A percentile compares a stretch with the other conserved stretches of the same genome.
phyloP scores from a whole-genome alignment of 352 stramenopile species.

The Globisporangium abappressorium region DNA sequence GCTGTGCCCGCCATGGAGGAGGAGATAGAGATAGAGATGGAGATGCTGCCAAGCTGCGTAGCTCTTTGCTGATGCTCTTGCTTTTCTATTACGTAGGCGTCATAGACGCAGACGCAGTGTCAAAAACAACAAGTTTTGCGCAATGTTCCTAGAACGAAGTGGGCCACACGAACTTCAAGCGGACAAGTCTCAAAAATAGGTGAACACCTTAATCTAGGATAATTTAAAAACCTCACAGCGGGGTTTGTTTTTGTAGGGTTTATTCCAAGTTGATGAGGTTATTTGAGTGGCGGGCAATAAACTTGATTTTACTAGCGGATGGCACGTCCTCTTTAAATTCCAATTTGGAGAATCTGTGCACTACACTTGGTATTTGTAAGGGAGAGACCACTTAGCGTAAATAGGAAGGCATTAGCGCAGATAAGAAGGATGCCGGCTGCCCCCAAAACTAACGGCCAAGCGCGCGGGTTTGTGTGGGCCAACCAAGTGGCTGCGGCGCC shows the following conservation, averaged over 20 bases:
- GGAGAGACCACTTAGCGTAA: background rate
- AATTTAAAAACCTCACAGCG: background rate
- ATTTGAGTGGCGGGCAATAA: background rate
- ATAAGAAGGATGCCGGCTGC: background rate
- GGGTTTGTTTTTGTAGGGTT: background rate
- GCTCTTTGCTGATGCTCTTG: background rate
- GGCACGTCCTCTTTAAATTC: background rate
- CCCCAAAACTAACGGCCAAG: background rate
- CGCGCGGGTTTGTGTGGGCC: background rate
- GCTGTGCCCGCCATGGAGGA: conserved; percentile 12
- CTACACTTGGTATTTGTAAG: background rate
- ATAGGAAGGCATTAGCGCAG: background rate
- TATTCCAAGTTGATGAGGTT: background rate
- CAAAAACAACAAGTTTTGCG: background rate
- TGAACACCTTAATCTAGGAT: background rate
- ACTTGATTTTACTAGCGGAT: background rate
- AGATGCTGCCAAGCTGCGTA: background rate
- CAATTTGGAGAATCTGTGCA: background rate
- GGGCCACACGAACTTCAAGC: background rate
- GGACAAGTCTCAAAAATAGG: background rate
- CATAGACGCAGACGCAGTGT: conserved; percentile 3
- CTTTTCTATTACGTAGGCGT: conserved; percentile 5
- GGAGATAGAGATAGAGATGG: background rate
- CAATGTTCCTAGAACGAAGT: conserved; percentile 1
- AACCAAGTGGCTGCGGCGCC: conserved; percentile 1